Evolutionary conservation across 441 rosid genomes (phyloP), one percentile per base, ranked within the genome.

Genomic region (Adansonia grandidieri): DNA sequence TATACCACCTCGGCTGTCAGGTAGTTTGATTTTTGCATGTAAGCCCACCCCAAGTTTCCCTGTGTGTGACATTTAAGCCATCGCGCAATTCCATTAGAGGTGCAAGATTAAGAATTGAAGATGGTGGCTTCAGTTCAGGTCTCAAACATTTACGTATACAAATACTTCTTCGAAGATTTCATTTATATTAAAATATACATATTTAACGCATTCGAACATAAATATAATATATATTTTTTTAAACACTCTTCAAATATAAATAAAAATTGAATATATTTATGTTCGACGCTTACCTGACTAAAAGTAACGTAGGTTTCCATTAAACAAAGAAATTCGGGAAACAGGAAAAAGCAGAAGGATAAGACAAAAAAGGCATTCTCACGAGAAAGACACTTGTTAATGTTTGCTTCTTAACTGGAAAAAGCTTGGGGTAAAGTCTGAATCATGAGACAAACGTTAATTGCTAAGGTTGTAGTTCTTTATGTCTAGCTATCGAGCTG

Each of bases 21-120:
- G 87, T 78, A 92, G 87, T 91, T 94, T 7, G 89, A 73, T 81
- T 94, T 92, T 78, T 92, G 98, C 96, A 92, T 92, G 80, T 96
- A 91, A n/a, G 97, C 98, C 99, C 99, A 96, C 6, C 97, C 98
- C 88, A 96, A 83, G 80, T 96, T 94, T 2, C 98, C 98, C 97
- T 96, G 83, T 17, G 32, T 28, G 32, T 28, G 0, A 42, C 60
- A 50, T 1, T 65, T 63, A 19, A 28, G 20, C 37, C 44, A 40
- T 40, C 44, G 44, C 6, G 6, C 44, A 40, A 4, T 40, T 40
- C 44, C 6, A 40, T 40, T 40, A 40, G 44, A 40, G 6, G 44
- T 40, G 44, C 44, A 40, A 40, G 44, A 28, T 28, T 28, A 28
- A 28, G 32, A 28, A 28, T 28, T 28, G 32, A 28, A 28, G 32